A percentile compares a stretch with the other conserved stretches of the same genome.
Conservation (phyloP, 495 filamentous ascomycete genomes). For the Halenospora varia region DNA sequence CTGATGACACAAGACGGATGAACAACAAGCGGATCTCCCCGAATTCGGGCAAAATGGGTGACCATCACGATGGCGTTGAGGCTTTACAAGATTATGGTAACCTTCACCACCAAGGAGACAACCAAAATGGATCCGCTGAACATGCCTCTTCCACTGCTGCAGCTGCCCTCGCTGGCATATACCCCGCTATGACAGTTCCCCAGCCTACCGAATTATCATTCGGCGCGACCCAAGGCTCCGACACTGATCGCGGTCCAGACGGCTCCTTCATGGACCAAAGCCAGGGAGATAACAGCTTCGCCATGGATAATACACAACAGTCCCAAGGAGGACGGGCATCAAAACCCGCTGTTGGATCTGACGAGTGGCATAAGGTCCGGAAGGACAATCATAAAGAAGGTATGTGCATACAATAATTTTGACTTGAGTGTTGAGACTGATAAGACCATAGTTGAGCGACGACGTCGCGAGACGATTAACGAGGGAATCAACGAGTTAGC, state of each 20-base stretch:
- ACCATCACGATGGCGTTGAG: constrained; percentile 20
- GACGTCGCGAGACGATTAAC: constrained; percentile 97
- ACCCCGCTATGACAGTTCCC: constrained; percentile 65
- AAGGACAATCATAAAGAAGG: constrained; percentile 99
- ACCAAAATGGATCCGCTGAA: constrained; percentile 40
- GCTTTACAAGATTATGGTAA: constrained; percentile 40
- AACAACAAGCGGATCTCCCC: constrained; percentile 25
- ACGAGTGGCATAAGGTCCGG: constrained; percentile 96
- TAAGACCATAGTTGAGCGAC: constrained; percentile 72
- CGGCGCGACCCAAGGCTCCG: constrained; percentile 35
- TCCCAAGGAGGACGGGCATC: constrained; percentile 27
- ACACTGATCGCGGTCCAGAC: constrained; percentile 23
- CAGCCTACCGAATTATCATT: constrained; percentile 69
- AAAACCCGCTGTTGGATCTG: constrained; percentile 90
- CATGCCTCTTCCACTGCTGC: constrained; percentile 63
- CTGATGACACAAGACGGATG: constrained; percentile 23
- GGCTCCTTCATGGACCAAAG: constrained; percentile 26
- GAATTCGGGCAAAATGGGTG: constrained; percentile 10
- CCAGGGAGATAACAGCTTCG: too few species aligned
- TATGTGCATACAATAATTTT: constrained; percentile 35
- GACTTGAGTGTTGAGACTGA: constrained; percentile 10
- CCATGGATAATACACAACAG: too few species aligned
- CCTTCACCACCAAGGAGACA: constrained; percentile 44
- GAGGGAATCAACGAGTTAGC: constrained; percentile 98
- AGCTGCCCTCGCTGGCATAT: constrained; percentile 58